Evolutionary conservation across 2,329 filamentous ascomycete species (phyloP), one percentile per base, ranked within the genome.

Genomic region (Epicoccum sorghinum): DNA sequence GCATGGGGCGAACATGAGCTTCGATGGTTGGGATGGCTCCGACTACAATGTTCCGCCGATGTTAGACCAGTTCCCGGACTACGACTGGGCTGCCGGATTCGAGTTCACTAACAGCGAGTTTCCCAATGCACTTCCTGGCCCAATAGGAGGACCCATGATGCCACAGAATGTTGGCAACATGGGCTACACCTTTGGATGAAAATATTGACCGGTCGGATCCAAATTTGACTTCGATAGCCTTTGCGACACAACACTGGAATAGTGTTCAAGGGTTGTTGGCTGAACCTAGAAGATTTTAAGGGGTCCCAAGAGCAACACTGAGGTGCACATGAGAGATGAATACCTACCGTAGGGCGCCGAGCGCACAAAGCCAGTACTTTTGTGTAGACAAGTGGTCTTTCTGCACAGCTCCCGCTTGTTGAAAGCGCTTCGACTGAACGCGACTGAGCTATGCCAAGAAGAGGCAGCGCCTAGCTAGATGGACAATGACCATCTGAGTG

Each of bases 11-110:
- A 29, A 29, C 27, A 66, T 70, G 57, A 57, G 58, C 43, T 67
- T 71, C 35, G 66, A 71, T 23, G 54, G 49, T n/a, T 70, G 62
- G 65, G 65, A 68, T 23, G 57, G 53, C 23, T 66, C 65, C 23
- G 66, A 71, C 24, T 71, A 72, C 39, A 64, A 55, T 39, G 60
- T 62, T 9, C 65, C 66, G 5, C 66, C 68, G 12, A 68, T 71
- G 59, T 43, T 71, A 29, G 70, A 74, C 22, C 70, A 73, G 30
- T 74, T 73, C n/a, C 70, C 68, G 8, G 71, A 74, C 52, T 74
- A 73, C 39, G 71, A 74, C 43, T 74, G 71, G 71, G 71, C 70
- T 4, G 67, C 71, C 8, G 68, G 70, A 14, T 73, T 73, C 37
- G 66, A 73, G 23, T 71, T 72, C 22, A 67, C 69, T 1, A 72